Evolutionary conservation across 2,329 filamentous ascomycete genomes (phyloP).

Genomic region (Akanthomyces uredinophilus): DNA sequence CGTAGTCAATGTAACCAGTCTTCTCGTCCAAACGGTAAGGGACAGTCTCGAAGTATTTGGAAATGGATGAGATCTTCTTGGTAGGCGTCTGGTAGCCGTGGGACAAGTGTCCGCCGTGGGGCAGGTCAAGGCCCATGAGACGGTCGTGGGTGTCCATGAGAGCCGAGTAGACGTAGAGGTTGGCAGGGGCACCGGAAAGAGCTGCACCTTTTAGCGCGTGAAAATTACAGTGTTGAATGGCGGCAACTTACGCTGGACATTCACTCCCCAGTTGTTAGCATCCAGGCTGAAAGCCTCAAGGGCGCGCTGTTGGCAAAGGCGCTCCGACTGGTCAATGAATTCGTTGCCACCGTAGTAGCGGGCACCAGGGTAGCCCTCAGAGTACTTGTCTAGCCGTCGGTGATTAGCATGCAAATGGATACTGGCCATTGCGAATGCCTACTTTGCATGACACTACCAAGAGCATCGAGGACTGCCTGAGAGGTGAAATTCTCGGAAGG

Average conservation of each 20-base stretch:
- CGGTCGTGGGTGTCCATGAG: conserved; percentile 89
- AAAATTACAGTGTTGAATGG: neutral
- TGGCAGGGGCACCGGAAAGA: conserved; percentile 68
- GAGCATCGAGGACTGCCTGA: conserved; percentile 82
- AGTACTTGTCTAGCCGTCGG: conserved; percentile 75
- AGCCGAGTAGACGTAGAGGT: conserved; percentile 92
- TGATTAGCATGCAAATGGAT: conserved; percentile 23
- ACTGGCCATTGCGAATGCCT: conserved; percentile 27
- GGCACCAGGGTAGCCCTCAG: conserved; percentile 93
- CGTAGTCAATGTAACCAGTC: conserved; percentile 93
- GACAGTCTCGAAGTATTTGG: conserved; percentile 97
- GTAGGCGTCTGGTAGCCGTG: conserved; percentile 96
- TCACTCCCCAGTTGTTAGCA: conserved; percentile 88
- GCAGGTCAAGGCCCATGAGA: conserved; percentile 93
- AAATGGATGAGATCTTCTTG: conserved; percentile 95
- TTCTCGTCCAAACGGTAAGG: conserved; percentile 88
- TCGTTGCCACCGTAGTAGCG: conserved; percentile 97
- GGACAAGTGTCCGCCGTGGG: conserved; percentile 91
- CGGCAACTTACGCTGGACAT: conserved; percentile 71
- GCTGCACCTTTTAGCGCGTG: conserved; percentile 41
- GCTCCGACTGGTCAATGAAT: conserved; percentile 87
- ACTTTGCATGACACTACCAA: conserved; percentile 96
- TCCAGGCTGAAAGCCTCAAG: conserved; percentile 82
- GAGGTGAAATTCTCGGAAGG: conserved; percentile 96
- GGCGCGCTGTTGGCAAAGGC: conserved; percentile 84